Evolutionary conservation across 495 filamentous ascomycete genomes (phyloP), one percentile per base, ranked within the genome.

Genomic region (Podospora pseudopauciseta): DNA sequence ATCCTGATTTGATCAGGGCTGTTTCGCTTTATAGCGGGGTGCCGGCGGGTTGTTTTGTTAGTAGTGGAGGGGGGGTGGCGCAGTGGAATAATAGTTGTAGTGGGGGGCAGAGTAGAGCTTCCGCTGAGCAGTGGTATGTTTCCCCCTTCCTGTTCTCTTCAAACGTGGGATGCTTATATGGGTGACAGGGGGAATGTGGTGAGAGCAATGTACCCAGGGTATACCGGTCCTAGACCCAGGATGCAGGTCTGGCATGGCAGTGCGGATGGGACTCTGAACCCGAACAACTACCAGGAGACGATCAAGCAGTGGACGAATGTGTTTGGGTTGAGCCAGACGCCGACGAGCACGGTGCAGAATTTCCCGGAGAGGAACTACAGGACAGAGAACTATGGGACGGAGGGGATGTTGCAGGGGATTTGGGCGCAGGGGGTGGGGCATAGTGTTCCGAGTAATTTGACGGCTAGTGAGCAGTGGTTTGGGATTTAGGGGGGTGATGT

Each of bases 241-340:
- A 86, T 90, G 83, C 86, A 87, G 79, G 76, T 86, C 65, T 84
- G 76, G 72, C 84, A 86, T 70, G 84, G 84, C 28, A 83, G 77
- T 19, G 73, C 67, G 5, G 84, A 86, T 67, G 74, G 77, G 39
- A 81, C 78, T 1, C 67, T 88, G 4, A 75, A 76, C 65, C 81
- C 78, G 26, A 72, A 80, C 60, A 85, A 86, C 72, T 80, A 84
- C 44, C 70, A 80, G 32, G 83, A 86, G 75, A 71, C 74, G 62
- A 78, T 86, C 67, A 82, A 85, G 76, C 81, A 84, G 75, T 86
- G 84, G 83, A 82, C 81, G 2, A 81, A 78, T 34, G 83, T 87
- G 2, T 76, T 83, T 57, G 79, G 80, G 9, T 73, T 80, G 2
- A 68, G 63, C 57, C 68, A 75, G 68, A 75, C 72, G 32, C 74